These are phyloP conservation scores for Emmonsiellopsis sp. DNA, from an alignment of 2,329 filamentous ascomycete genomes.

Conservation along the genomic window DNA sequence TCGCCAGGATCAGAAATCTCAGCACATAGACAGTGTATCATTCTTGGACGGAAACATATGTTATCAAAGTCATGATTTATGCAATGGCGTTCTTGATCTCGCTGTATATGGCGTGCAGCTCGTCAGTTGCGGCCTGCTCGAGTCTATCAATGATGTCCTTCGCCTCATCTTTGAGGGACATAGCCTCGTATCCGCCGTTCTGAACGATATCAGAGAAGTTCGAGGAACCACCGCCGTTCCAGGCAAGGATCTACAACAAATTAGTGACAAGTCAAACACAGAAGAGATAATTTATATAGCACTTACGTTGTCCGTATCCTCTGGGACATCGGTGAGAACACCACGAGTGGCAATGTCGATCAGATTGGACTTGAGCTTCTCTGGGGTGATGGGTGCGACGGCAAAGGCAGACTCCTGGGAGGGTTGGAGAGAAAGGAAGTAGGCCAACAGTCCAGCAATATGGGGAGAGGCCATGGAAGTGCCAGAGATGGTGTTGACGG, in stretches of 20 bases:
- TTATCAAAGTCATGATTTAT: slow-evolving; percentile 31
- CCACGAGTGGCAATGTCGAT: slow-evolving; percentile 72
- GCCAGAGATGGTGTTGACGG: slow-evolving; percentile 97
- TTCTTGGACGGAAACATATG: too few species aligned
- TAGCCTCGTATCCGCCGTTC: slow-evolving; percentile 58
- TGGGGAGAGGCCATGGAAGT: slow-evolving; percentile 99
- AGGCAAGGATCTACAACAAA: slow-evolving; percentile 62
- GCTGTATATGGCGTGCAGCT: slow-evolving; percentile 40
- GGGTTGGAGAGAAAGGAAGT: slow-evolving; percentile 95
- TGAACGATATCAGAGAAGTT: slow-evolving; percentile 82
- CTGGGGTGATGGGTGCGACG: slow-evolving; percentile 78
- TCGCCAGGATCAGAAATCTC: too few species aligned
- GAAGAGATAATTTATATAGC: neutral
- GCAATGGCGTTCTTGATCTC: slow-evolving; percentile 30
- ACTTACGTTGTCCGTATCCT: slow-evolving; percentile 71
- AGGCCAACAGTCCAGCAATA: slow-evolving; percentile 90
- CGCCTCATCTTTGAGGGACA: slow-evolving; percentile 29
- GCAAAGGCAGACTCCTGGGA: slow-evolving; percentile 82
- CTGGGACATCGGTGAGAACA: slow-evolving; percentile 71
- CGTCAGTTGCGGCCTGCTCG: slow-evolving; percentile 33
- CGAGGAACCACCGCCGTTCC: slow-evolving; percentile 92
- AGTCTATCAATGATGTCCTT: slow-evolving; percentile 38
- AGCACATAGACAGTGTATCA: too few species aligned
- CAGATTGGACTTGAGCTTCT: slow-evolving; percentile 85
- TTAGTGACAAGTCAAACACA: slow-evolving; percentile 16